Evolutionary conservation across 768 basidiomycete genomes (phyloP).

Genomic region (Naganishia onofrii): DNA sequence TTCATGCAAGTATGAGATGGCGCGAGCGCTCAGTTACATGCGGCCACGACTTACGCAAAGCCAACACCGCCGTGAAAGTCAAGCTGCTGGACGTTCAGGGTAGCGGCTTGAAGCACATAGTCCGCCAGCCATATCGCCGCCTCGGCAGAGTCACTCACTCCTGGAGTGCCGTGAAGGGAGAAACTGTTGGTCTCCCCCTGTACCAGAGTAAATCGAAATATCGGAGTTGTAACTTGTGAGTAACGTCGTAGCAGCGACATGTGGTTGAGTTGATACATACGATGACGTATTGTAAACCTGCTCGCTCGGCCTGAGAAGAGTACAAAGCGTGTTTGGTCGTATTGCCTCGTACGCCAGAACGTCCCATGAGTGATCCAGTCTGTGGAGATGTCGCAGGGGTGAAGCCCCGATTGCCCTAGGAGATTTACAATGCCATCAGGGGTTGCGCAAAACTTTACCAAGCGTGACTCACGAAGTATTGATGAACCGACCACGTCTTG

Average conservation of each 20-base stretch:
- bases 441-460: no score
- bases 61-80: conserved; percentile 36
- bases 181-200: conserved; percentile 27
- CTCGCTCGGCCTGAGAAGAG: neutral
- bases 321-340: neutral
- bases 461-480: conserved; percentile 1
- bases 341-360: neutral
- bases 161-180: conserved; percentile 31
- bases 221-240: no score
- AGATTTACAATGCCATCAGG: no score
- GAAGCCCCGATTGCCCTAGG: neutral
- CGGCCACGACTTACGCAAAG: conserved; percentile 8
- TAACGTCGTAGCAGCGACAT: no score
- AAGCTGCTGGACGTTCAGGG: conserved; percentile 29
- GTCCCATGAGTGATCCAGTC: conserved; percentile 1
- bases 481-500: neutral
- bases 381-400: neutral
- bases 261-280: no score
- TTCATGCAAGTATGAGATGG: neutral
- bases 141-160: conserved; percentile 32
- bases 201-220: no score
- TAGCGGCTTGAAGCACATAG: conserved; percentile 32
- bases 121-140: conserved; percentile 36
- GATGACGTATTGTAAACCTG: neutral
- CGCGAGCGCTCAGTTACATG: neutral